Evolutionary conservation across 305 asterid species (phyloP), one percentile per base, ranked within the genome.

Genomic region (Fraxinus velutina): DNA sequence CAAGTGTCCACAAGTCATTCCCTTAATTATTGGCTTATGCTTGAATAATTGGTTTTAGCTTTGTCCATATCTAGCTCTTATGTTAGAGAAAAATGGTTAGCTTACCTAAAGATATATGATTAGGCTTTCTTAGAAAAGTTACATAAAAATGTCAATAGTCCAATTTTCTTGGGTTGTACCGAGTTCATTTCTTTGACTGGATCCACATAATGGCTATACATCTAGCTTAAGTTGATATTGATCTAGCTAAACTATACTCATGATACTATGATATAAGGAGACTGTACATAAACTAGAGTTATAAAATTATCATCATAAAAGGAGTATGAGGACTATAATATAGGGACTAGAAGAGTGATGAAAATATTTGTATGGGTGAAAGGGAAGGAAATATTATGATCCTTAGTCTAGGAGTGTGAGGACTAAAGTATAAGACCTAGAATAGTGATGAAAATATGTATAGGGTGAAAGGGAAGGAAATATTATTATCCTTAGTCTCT

Each of bases 61-160:
- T 64, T 24, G 73, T 64, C 34, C 73, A 24, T 73, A 73, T 73
- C 47, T 64, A 75, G 68, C 75, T 76, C 72, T 55, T 44, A 21
- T 75, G 62, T 29, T 33, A 68, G 39, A 42, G n/a, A 32, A 32
- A 32, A 33, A 8, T 50, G 71, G 22, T 22, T 22, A 22, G 75
- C 55, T 32, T 60, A 52, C 29, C 8, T 66, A 24, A 66, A 66
- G 73, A 27, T 78, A 32, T 27, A 55, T 42, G 19, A 55, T 9
- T 72, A 22, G 27, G n/a, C 17, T 73, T 55, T 57, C 68, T 29
- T 50, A 37, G 57, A 80, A 30, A 73, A 39, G 74, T 22, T 44
- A 50, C 34, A 57, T 21, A 66, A 66, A 24, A 66, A 66, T 27
- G 3, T 27, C 37, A 27, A 6, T 13, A 27, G 73, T 66, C 34